Evolutionary conservation across 2,329 filamentous ascomycete species (phyloP).

Genomic region (Xylaria sp.): DNA sequence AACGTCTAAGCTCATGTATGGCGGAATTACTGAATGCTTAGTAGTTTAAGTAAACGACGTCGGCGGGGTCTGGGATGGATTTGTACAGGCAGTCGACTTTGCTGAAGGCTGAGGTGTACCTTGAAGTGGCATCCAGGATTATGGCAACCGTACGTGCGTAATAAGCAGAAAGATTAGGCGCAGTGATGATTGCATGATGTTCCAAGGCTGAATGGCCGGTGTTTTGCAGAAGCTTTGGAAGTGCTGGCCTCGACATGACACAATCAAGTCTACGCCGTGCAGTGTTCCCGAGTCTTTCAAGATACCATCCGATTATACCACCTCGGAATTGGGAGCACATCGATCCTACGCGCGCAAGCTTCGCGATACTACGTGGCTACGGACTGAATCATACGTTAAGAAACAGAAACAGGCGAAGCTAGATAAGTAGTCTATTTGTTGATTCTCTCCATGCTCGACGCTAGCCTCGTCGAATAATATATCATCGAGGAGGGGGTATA

Average conservation of each 20-base stretch:
- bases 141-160: too few relatives aligned
- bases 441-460: neutral
- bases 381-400: neutral
- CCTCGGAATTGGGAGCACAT: neutral
- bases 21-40: neutral
- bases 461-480: neutral
- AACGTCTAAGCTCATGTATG: too few relatives aligned
- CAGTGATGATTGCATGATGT: too few relatives aligned
- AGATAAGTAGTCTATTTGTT: slow-evolving; percentile 15
- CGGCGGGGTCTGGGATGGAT: neutral
- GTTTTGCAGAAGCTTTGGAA: too few relatives aligned
- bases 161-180: too few relatives aligned
- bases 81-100: neutral
- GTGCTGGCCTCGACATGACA: too few relatives aligned
- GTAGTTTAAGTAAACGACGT: neutral
- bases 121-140: too few relatives aligned
- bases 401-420: neutral
- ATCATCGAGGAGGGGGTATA: slow-evolving; percentile 10
- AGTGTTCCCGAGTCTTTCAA: neutral
- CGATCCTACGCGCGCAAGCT: neutral
- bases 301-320: neutral
- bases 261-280: too few relatives aligned
- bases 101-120: neutral
- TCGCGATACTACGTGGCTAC: neutral
- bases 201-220: too few relatives aligned